Evolutionary conservation across 2,329 filamentous ascomycete species (phyloP).

Genomic region (Aspergillus costaricaensis): DNA sequence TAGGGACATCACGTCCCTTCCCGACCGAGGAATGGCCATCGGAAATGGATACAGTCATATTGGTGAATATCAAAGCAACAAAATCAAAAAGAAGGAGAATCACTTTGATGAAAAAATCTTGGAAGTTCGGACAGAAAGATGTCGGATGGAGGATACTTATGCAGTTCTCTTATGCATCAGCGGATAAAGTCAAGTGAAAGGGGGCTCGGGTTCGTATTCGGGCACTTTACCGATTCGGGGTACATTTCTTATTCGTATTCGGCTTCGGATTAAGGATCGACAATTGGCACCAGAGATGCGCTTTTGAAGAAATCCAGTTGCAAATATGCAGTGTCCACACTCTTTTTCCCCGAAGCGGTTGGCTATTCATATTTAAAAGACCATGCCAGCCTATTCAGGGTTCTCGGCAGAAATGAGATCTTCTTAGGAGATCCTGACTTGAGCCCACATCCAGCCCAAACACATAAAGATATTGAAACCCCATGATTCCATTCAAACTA

Average conservation of each 20-base stretch:
- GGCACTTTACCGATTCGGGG: no score
- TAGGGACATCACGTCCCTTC: background rate
- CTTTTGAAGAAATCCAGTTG: background rate
- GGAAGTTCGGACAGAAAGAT: background rate
- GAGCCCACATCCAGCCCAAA: background rate
- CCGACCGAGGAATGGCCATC: background rate
- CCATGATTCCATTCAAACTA: no score
- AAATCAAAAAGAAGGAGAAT: background rate
- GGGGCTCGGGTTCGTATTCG: background rate
- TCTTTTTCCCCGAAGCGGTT: no score
- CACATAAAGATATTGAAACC: background rate
- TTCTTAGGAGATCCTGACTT: no score
- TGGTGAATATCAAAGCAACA: background rate
- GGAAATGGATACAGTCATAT: background rate
- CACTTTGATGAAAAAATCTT: background rate
- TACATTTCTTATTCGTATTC: background rate
- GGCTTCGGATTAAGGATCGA: background rate
- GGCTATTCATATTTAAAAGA: background rate
- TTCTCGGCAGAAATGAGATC: background rate
- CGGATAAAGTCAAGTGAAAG: background rate
- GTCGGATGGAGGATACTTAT: background rate
- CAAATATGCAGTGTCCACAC: background rate
- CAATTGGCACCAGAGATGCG: background rate
- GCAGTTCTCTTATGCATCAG: background rate
- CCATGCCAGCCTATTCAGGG: background rate